phyloP scores from a whole-genome alignment of 345 rosid species.

The Aquilaria malaccensis region DNA sequence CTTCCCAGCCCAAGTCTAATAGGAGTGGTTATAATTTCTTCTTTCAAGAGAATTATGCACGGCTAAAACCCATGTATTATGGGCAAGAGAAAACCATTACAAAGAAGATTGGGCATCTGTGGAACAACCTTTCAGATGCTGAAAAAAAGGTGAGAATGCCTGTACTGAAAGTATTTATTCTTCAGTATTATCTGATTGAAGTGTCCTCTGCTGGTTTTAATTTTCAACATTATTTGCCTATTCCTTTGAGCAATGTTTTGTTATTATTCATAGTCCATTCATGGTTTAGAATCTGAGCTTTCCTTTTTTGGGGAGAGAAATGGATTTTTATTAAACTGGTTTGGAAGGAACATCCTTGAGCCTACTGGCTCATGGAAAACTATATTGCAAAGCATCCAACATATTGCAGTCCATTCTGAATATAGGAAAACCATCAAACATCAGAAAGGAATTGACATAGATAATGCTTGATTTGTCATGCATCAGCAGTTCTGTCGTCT shows the following conservation, averaged over 20 bases:
- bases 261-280: too few species aligned
- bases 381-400: too few species aligned
- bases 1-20: conserved; percentile 60
- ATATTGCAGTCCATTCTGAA: too few species aligned
- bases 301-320: too few species aligned
- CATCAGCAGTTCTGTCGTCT: too few species aligned
- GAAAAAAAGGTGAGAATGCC: conserved; percentile 53
- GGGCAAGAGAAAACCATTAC: conserved; percentile 55
- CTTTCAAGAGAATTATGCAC: conserved; percentile 54
- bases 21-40: conserved; percentile 79
- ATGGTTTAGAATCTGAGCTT: too few species aligned
- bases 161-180: background rate
- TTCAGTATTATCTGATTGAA: background rate
- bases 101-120: conserved; percentile 57
- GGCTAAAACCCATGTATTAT: conserved; percentile 46
- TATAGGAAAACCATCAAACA: too few species aligned
- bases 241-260: background rate
- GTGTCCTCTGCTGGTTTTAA: background rate
- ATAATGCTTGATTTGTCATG: too few species aligned
- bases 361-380: too few species aligned
- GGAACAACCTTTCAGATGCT: conserved; percentile 65
- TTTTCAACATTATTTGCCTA: background rate
- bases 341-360: too few species aligned
- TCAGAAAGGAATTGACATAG: too few species aligned
- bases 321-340: too few species aligned